Base-by-base conservation (phyloP, 768 basidiomycete species). In the Suillus americanus region DNA sequence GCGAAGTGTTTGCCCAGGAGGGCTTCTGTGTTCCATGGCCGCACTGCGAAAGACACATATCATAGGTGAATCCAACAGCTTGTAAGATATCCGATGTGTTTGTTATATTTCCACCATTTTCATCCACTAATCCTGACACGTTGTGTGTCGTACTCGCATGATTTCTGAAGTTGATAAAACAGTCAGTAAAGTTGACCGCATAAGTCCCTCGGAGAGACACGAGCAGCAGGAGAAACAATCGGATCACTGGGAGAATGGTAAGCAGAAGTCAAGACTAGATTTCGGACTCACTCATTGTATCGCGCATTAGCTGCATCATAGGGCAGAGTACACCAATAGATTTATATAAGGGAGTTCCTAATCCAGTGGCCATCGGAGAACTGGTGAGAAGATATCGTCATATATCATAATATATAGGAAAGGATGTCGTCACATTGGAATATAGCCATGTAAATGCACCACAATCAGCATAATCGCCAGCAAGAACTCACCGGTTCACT, bases 1-100 rank as follows among this genome's bases (percentile, higher is more conserved):
- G 79, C 0, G 74, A 57, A 51, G 75, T 75, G 5, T 28, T 48
- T 5, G 16, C 30, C 72, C 72, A 72, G 14, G n/a, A 25, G 20
- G 71, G 73, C 6, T 65, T 14, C 8, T 65, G 56, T 10, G 65
- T 50, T 2, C 56, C 50, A 4, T 0, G 1, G 28, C 72, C 70
- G 33, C 73, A 74, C 30, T 56, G 35, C 0, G 9, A 0, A n/a
- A 5, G 1, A 30, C 73, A 74, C 1, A 60, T 55, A 16, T 2
- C 0, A 1, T 67, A 12, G 1, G 66, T 67, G 18, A 75, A 30
- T 10, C 70, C 70, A 12, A 41, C 61, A 0, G 46, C 37, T n/a
- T 18, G 64, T 7, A 62, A 54, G 5, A 72, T 66, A 2, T 37
- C 35, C 33, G 33, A 25, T 4, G 48, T 40, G 4, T 40, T 40